phyloP scores from a whole-genome alignment of 495 filamentous ascomycete species.

The Chlorociboria aeruginascens region DNA sequence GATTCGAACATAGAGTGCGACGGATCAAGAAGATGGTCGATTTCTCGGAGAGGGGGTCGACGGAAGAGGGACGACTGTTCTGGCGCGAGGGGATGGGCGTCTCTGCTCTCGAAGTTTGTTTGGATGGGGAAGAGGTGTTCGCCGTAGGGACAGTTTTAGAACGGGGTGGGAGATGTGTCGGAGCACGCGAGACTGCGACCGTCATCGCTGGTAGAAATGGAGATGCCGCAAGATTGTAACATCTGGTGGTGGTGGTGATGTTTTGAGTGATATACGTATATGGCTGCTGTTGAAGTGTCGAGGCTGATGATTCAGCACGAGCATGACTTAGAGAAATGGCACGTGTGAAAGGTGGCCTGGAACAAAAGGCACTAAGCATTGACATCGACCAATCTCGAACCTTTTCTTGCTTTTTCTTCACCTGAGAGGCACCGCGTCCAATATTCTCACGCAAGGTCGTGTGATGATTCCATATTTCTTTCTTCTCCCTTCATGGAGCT shows the following conservation, averaged over 20 bases:
- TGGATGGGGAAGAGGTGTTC: slow-evolving; percentile 6
- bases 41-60: slow-evolving; percentile 26
- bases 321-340: too few species aligned
- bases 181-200: slow-evolving; percentile 10
- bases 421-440: too few species aligned
- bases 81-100: slow-evolving; percentile 6
- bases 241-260: background rate
- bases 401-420: too few species aligned
- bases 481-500: too few species aligned
- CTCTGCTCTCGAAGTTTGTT: slow-evolving; percentile 2
- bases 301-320: too few species aligned
- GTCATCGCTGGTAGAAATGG: background rate
- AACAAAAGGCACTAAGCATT: too few species aligned
- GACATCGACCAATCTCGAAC: too few species aligned
- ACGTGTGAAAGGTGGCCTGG: too few species aligned
- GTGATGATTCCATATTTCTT: too few species aligned
- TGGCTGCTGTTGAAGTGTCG: background rate
- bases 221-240: background rate
- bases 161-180: slow-evolving; percentile 8
- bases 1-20: slow-evolving; percentile 34
- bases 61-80: background rate
- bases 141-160: slow-evolving; percentile 13
- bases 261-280: background rate
- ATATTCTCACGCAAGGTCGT: too few species aligned
- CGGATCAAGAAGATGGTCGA: slow-evolving; percentile 39